A percentile compares a stretch with the other conserved stretches of the same genome.
phyloP scores from a whole-genome alignment of 1,139 yeast species.

The Yamadazyma epiphylla region DNA sequence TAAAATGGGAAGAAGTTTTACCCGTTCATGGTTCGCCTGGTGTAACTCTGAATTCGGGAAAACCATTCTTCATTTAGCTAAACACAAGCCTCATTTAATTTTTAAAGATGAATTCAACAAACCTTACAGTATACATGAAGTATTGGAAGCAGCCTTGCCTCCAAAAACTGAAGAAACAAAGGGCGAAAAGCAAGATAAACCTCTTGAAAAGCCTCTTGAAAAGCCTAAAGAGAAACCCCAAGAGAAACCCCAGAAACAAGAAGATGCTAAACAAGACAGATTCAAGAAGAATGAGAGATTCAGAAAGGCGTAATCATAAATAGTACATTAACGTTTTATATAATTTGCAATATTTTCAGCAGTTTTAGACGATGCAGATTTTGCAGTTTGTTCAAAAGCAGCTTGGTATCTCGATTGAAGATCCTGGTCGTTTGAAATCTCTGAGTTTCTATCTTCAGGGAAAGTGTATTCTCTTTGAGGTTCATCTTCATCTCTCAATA shows the following conservation, averaged over 20 bases:
- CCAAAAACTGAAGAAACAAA: too few relatives aligned
- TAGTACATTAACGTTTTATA: slow-evolving; percentile 29
- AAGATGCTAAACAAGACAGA: neutral
- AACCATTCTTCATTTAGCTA: slow-evolving; percentile 71
- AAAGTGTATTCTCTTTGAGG: slow-evolving; percentile 70
- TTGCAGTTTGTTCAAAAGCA: slow-evolving; percentile 65
- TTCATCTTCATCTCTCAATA: slow-evolving; percentile 63
- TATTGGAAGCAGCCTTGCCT: slow-evolving; percentile 9
- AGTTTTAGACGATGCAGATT: slow-evolving; percentile 57
- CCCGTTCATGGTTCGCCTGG: slow-evolving; percentile 93
- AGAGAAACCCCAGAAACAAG: too few relatives aligned
- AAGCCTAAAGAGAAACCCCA: neutral
- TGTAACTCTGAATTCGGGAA: slow-evolving; percentile 89
- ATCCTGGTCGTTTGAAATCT: slow-evolving; percentile 49
- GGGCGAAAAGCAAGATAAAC: too few relatives aligned
- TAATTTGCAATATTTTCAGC: slow-evolving; percentile 71
- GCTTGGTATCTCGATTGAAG: slow-evolving; percentile 69
- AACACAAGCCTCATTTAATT: slow-evolving; percentile 68
- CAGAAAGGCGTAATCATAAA: neutral
- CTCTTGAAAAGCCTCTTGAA: too few relatives aligned
- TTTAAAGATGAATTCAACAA: slow-evolving; percentile 41
- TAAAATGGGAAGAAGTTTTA: slow-evolving; percentile 42
- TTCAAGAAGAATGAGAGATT: neutral
- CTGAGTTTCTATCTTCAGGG: slow-evolving; percentile 68
- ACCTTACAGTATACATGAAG: slow-evolving; percentile 28